These are phyloP conservation scores for Vanilla planifolia DNA, from an alignment of 106 monocot species.

Conservation along the genomic window DNA sequence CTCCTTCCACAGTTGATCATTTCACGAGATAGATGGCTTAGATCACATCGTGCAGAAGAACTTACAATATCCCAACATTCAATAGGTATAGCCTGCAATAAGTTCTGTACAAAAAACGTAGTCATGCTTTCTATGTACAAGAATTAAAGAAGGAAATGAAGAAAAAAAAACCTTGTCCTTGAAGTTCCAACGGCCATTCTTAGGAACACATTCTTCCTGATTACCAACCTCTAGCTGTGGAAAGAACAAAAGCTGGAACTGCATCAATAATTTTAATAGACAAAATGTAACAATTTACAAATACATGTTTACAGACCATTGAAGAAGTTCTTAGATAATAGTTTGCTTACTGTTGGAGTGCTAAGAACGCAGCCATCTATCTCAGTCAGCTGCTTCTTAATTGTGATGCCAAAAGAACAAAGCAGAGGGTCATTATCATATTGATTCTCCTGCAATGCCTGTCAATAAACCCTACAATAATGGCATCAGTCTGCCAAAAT, in stretches of 20 bases:
- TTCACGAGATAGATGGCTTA: constrained; percentile 60
- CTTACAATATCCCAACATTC: constrained; percentile 76
- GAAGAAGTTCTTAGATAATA: not conserved
- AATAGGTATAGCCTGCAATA: constrained; percentile 33
- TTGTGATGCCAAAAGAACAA: constrained; percentile 58
- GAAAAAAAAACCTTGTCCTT: constrained; percentile 47
- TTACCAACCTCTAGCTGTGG: constrained; percentile 59
- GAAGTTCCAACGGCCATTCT: constrained; percentile 77
- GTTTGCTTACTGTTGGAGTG: constrained; percentile 50
- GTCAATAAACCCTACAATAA: not conserved
- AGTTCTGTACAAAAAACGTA: constrained; percentile 28
- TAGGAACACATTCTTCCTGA: constrained; percentile 43
- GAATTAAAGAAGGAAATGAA: not conserved
- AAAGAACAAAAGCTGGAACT: not conserved
- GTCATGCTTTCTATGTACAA: not conserved
- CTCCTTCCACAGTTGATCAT: constrained; percentile 61
- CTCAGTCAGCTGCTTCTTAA: constrained; percentile 38
- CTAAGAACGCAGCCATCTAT: constrained; percentile 61
- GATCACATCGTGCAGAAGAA: constrained; percentile 72
- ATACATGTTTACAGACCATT: not conserved
- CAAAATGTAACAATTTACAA: not conserved
- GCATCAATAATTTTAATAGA: not conserved
- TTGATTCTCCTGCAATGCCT: constrained; percentile 47
- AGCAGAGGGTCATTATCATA: constrained; percentile 67
- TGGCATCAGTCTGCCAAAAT: not conserved